Conservation (phyloP, 2,329 filamentous ascomycete genomes). For the Ceratocystis destructans region DNA sequence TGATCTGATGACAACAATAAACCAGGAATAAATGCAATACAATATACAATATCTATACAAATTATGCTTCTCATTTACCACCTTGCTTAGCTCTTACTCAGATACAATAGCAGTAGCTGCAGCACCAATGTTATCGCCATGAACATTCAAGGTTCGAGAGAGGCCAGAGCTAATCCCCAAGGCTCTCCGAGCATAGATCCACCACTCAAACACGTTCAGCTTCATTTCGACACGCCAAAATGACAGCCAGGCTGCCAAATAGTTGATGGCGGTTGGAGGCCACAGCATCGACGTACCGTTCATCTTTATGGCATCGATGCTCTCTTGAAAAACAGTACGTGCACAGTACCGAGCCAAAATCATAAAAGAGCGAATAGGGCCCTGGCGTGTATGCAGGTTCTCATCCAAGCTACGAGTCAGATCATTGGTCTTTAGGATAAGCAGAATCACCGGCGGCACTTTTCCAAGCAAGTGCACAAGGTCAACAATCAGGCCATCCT, state of each 20-base stretch:
- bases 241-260: slow-evolving; percentile 43
- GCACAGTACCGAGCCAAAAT: slow-evolving; percentile 57
- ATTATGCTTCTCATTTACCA: not conserved
- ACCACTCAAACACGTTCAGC: slow-evolving; percentile 49
- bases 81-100: not conserved
- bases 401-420: slow-evolving; percentile 88
- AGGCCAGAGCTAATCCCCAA: slow-evolving; percentile 24
- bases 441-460: slow-evolving; percentile 79
- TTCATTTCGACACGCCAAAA: slow-evolving; percentile 49
- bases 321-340: slow-evolving; percentile 51
- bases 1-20: not conserved
- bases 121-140: not conserved
- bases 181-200: slow-evolving; percentile 41
- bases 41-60: slow-evolving; percentile 15
- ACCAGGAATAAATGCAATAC: not conserved
- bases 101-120: not conserved
- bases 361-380: slow-evolving; percentile 50
- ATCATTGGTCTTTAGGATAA: slow-evolving; percentile 97
- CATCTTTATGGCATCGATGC: slow-evolving; percentile 41
- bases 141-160: slow-evolving; percentile 10
- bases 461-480: slow-evolving; percentile 76
- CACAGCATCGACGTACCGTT: slow-evolving; percentile 41
- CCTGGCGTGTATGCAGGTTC: slow-evolving; percentile 61
- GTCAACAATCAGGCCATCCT: slow-evolving; percentile 77
- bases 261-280: slow-evolving; percentile 41